Evolutionary conservation across 2,329 filamentous ascomycete genomes (phyloP).

Genomic region (Tolypocladium endophyticum): DNA sequence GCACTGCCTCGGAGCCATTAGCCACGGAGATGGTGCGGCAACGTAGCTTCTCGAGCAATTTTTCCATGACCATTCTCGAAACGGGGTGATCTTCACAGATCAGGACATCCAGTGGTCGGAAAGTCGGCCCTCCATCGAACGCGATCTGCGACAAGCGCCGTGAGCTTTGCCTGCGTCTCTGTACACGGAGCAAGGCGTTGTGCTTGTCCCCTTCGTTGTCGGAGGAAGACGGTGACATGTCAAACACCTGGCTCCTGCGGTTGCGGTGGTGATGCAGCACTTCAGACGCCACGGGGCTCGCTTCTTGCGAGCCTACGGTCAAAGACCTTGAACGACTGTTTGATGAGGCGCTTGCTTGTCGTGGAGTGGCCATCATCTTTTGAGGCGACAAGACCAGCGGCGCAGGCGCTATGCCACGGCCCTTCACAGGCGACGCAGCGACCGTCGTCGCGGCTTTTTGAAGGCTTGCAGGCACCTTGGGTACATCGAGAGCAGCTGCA

Average conservation of each 20-base stretch:
- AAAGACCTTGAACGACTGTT: constrained; percentile 70
- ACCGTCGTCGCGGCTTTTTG: constrained; percentile 50
- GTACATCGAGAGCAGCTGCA: constrained; percentile 60
- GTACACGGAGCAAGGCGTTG: constrained; percentile 82
- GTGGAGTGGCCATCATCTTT: constrained; percentile 49
- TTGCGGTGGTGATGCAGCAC: constrained; percentile 74
- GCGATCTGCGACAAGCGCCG: constrained; percentile 86
- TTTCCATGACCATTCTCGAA: constrained; percentile 97
- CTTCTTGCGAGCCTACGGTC: constrained; percentile 90
- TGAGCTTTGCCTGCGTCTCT: constrained; percentile 91
- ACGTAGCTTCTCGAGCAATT: constrained; percentile 84
- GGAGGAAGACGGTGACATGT: constrained; percentile 93
- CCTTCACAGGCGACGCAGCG: constrained; percentile 46
- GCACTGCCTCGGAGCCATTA: constrained; percentile 83
- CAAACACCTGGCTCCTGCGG: constrained; percentile 85
- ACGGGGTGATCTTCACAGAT: constrained; percentile 98
- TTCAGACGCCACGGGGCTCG: constrained; percentile 61
- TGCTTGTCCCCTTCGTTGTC: constrained; percentile 93
- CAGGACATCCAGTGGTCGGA: constrained; percentile 83
- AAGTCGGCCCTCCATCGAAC: constrained; percentile 71
- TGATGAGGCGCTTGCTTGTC: constrained; percentile 50
- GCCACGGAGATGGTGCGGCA: constrained; percentile 88
- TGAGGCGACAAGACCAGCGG: constrained; percentile 50
- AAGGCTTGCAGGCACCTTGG: constrained; percentile 48
- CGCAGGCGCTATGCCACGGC: constrained; percentile 38